Evolutionary conservation across 306 rosid genomes (phyloP).

Genomic region (Corylus americana): DNA sequence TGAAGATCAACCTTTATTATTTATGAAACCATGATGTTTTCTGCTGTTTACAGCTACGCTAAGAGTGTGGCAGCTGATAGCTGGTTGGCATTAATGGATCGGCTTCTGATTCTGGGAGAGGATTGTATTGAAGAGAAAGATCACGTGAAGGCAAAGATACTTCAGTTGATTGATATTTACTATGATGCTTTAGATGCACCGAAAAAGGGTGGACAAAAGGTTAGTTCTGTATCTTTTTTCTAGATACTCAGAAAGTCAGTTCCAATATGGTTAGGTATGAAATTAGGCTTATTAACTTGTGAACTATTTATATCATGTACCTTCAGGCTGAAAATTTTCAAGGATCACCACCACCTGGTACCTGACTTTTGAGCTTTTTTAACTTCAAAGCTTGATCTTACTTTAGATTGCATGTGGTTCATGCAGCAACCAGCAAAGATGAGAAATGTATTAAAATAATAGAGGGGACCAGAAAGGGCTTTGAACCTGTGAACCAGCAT

Average conservation of each 20-base stretch:
- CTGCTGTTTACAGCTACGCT: slow-evolving; percentile 46
- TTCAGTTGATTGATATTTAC: slow-evolving; percentile 55
- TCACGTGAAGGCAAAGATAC: slow-evolving; percentile 32
- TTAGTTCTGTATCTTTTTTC: slow-evolving; percentile 36
- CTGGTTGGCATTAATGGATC: slow-evolving; percentile 78
- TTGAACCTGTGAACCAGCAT: neutral
- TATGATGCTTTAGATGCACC: slow-evolving; percentile 80
- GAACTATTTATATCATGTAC: too few species aligned
- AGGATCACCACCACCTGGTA: too few species aligned
- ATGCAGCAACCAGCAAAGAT: too few species aligned
- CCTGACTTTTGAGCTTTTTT: too few species aligned
- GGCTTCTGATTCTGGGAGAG: slow-evolving; percentile 40
- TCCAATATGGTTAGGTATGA: neutral
- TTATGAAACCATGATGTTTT: slow-evolving; percentile 7
- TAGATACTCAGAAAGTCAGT: slow-evolving; percentile 14
- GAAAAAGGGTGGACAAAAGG: slow-evolving; percentile 68
- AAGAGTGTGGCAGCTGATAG: slow-evolving; percentile 55
- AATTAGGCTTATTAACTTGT: too few species aligned
- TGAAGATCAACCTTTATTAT: neutral
- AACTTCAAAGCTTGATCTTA: neutral
- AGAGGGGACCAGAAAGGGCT: too few species aligned
- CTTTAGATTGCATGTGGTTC: neutral
- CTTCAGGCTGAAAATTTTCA: too few species aligned
- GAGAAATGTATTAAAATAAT: too few species aligned
- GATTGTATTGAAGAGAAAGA: slow-evolving; percentile 11